A percentile compares a stretch with the other conserved stretches of the same genome.
Conservation (phyloP, 1,284 basidiomycete genomes). For the Apiotrichum gamsii region DNA sequence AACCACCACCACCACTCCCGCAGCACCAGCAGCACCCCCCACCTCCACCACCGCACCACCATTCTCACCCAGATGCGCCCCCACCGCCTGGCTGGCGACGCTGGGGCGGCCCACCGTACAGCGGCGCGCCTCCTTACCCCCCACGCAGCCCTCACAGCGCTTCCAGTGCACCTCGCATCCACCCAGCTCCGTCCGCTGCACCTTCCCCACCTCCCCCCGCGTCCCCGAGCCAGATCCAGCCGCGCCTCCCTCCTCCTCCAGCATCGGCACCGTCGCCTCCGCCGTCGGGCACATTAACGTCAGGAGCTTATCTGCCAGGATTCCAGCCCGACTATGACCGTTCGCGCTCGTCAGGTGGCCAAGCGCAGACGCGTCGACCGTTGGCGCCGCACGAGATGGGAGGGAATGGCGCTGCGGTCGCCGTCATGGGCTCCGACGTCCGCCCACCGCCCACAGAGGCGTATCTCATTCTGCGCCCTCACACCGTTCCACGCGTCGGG, state of each 20-base stretch:
- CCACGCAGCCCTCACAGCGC: no score
- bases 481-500: constrained; percentile 13
- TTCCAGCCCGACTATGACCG: constrained; percentile 19
- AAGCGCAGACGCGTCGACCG: constrained; percentile 1
- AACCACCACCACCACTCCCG: no score
- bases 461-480: constrained; percentile 14
- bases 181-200: no score
- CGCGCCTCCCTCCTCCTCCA: not conserved
- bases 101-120: no score
- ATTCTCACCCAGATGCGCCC: no score
- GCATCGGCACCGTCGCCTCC: not conserved
- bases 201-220: no score
- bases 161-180: no score
- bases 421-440: constrained; percentile 5
- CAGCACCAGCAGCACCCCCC: no score
- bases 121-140: no score
- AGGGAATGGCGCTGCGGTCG: constrained; percentile 3
- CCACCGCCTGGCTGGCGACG: no score
- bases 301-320: constrained; percentile 6
- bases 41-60: no score
- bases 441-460: constrained; percentile 16
- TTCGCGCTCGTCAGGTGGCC: not conserved
- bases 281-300: constrained; percentile 1
- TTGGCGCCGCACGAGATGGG: constrained; percentile 1
- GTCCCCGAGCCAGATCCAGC: not conserved